Base-by-base conservation (phyloP, 129 eudicot species). In the Ambrosia artemisiifolia region DNA sequence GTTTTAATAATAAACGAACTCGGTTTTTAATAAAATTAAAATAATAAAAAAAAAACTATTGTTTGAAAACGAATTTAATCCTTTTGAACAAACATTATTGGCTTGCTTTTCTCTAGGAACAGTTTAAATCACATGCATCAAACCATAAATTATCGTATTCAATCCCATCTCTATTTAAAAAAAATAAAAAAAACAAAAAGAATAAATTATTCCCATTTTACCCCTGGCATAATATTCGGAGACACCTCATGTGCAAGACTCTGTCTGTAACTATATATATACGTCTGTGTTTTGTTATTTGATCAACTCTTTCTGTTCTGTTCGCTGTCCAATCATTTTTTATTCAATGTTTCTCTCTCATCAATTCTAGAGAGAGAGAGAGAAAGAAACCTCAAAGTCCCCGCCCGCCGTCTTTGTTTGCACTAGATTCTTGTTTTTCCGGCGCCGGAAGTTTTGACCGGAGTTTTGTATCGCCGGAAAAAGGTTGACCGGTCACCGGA, bases 261-360 rank as follows among this genome's bases (percentile, higher is more conserved):
- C 65, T 64, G 69, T 24, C 28, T 24, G 1, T 24, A 24, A 24
- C 28, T 24, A 24, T 53, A 51, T 51, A 51, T 36, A 64, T 38
- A 20, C 65, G 28, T 38, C 24, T 17, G 34, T 32, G 40, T 3
- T 14, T 6, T 16, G 35, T 53, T 60, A 59, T 74, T 59, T 16
- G 55, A 71, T 18, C 38, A 48, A 50, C 56, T 59, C 75, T 36
- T 36, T 57, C 53, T 70, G 75, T 78, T 82, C 43, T 73, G 43
- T 81, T 81, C 73, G 92, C 88, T 81, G 83, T 65, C 86, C 83
- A 75, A 65, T 75, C 67, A 72, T 64, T 82, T 76, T 75, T 14
- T 67, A 34, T 67, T 69, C 51, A 59, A 18, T 54, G 7, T 63
- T 60, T 56, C 69, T 67, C 62, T 70, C 71, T 48, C 57, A 62